Conservation (phyloP, 306 rosid genomes). For the Fragaria vesca region DNA sequence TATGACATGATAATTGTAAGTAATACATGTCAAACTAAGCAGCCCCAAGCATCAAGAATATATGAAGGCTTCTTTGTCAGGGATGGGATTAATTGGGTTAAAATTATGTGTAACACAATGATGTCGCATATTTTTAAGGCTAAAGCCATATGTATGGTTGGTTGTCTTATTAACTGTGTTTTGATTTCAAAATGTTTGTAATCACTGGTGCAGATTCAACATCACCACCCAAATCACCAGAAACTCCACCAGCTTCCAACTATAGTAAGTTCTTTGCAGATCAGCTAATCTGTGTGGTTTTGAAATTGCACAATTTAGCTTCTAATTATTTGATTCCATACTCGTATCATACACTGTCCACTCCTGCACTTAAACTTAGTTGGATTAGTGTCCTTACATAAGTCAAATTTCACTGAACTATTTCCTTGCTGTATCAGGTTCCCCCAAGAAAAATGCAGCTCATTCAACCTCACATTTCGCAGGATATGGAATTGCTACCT, state of each 20-base stretch:
- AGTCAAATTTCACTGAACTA: background rate
- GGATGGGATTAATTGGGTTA: background rate
- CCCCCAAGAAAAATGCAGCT: conserved; percentile 25
- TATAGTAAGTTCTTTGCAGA: background rate
- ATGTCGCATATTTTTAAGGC: too few relatives aligned
- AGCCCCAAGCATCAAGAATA: background rate
- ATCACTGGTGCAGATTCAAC: background rate
- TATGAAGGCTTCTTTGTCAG: background rate
- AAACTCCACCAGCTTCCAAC: background rate
- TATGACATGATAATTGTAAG: background rate
- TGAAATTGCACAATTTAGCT: background rate
- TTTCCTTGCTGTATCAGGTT: conserved; percentile 13
- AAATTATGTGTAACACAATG: background rate
- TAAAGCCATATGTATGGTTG: background rate
- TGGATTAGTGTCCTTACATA: background rate
- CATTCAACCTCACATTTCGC: conserved; percentile 15
- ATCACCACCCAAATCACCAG: conserved; percentile 2
- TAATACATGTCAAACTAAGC: background rate
- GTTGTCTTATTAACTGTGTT: background rate
- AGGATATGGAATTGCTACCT: conserved; percentile 23
- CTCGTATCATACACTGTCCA: background rate
- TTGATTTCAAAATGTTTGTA: background rate
- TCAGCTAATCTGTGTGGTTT: background rate
- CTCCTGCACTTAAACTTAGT: background rate
- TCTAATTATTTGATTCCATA: too few relatives aligned